Conservation (phyloP, 2,329 filamentous ascomycete species). For the Alternaria burnsii region DNA sequence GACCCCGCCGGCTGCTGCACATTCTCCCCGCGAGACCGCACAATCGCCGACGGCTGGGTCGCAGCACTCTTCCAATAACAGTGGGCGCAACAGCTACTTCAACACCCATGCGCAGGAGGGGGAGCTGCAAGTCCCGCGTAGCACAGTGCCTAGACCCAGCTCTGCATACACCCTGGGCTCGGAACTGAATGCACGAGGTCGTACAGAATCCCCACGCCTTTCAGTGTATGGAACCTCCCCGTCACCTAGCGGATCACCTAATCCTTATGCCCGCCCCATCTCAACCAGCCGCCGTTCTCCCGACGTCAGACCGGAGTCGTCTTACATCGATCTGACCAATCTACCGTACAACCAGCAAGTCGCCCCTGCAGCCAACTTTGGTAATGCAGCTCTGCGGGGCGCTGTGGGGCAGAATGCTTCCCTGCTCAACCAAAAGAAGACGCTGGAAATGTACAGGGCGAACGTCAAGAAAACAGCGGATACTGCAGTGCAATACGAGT, state of each 20-base stretch:
- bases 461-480: conserved; percentile 98
- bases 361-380: conserved; percentile 70
- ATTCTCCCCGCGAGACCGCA: conserved; percentile 36
- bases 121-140: conserved; percentile 57
- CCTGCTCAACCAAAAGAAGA: conserved; percentile 88
- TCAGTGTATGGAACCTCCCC: conserved; percentile 56
- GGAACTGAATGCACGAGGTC: conserved; percentile 71
- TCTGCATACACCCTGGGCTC: conserved; percentile 80
- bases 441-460: conserved; percentile 94
- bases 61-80: conserved; percentile 42
- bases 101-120: conserved; percentile 44
- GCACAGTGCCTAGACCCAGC: conserved; percentile 71
- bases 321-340: conserved; percentile 69
- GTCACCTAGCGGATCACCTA: conserved; percentile 52
- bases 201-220: conserved; percentile 62
- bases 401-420: conserved; percentile 90
- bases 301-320: conserved; percentile 66
- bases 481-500: conserved; percentile 89
- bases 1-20: conserved; percentile 34
- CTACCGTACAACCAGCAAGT: conserved; percentile 82
- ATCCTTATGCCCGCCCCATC: conserved; percentile 56
- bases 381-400: conserved; percentile 81
- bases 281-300: conserved; percentile 65
- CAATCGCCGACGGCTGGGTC: conserved; percentile 41
- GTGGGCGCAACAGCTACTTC: conserved; percentile 35